Conservation (phyloP, 768 basidiomycete genomes). For the Tylopilus plumbeoviolaceoides region DNA sequence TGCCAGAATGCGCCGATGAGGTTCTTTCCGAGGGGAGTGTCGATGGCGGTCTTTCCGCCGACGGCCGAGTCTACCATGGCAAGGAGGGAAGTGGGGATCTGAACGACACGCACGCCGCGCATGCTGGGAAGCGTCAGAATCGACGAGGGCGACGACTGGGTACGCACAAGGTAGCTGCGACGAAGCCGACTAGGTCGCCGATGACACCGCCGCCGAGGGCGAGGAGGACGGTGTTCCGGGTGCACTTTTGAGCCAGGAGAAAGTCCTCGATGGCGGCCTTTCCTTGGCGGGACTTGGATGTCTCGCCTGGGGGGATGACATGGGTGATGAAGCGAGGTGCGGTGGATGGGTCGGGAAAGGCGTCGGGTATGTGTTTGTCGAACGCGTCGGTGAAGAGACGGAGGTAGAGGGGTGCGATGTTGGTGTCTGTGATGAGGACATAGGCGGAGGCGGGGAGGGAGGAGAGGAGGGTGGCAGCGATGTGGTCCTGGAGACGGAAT, state of each 20-base stretch:
- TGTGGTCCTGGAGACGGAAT: slow-evolving; percentile 88
- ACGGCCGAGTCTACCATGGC: slow-evolving; percentile 99
- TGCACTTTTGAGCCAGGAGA: slow-evolving; percentile 81
- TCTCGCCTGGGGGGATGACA: slow-evolving; percentile 87
- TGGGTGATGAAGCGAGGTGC: slow-evolving; percentile 70
- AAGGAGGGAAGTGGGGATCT: slow-evolving; percentile 93
- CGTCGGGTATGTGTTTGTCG: slow-evolving; percentile 31
- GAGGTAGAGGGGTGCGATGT: slow-evolving; percentile 82
- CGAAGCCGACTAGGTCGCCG: slow-evolving; percentile 94
- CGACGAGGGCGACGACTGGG: accelerated
- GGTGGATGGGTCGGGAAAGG: slow-evolving; percentile 18
- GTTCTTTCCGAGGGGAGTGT: slow-evolving; percentile 97
- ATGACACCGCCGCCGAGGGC: slow-evolving; percentile 97
- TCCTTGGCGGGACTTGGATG: slow-evolving; percentile 83
- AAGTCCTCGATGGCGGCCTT: slow-evolving; percentile 96
- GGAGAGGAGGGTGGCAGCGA: slow-evolving; percentile 65
- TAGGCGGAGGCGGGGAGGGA: slow-evolving; percentile 80
- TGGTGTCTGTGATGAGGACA: slow-evolving; percentile 88
- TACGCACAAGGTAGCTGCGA: slow-evolving; percentile 91
- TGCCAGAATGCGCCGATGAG: slow-evolving; percentile 99
- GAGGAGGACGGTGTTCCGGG: slow-evolving; percentile 87
- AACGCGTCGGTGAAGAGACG: slow-evolving; percentile 61
- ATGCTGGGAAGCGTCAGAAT: slow-evolving; percentile 54
- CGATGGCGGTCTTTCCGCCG: slow-evolving; percentile 99
- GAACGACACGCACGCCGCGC: slow-evolving; percentile 93